Evolutionary conservation across 495 filamentous ascomycete genomes (phyloP), one percentile per base, ranked within the genome.

Genomic region (Talaromyces stipitatus): DNA sequence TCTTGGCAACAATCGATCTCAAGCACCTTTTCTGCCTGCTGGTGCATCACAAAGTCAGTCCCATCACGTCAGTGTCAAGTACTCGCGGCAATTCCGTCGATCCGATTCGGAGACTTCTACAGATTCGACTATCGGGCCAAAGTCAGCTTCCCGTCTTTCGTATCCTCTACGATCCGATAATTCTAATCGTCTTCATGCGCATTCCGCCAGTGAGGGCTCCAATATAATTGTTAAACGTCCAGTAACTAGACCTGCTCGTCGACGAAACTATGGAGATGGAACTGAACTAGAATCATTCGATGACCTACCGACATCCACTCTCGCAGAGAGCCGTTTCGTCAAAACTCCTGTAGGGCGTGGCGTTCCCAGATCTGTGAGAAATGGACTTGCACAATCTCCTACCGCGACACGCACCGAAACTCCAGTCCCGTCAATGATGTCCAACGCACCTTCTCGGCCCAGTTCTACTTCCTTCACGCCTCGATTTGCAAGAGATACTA

Each of bases 211-310:
- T 23, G 79, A 86, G 62, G 81, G 62, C n/a, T 26, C 62, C 8
- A 57, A 58, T 29, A 43, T 81, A 26, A 72, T 80, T 23, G 69
- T 77, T 2, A 89, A 88, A 67, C 77, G 79, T 38, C 84, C 85
- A 24, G 71, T 96, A 38, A 89, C 80, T 58, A 85, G 87, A 66
- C 92, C 91, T 3, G 82, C 83, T 26, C 81, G 83, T 36, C 78
- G 83, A 55, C 83, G 86, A 28, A 84, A 90, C 64, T 98, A 92
- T 72, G 94, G 94, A 4, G 90, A 96, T 70, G 94, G 94, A 20
- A 88, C 82, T 36, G 94, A 98, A 68, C 73, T 98, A 27, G 92
- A 97, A 58, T 82, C 80, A 11, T 97, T 98, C 67, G 94, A 97
- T 62, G 94, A 98, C 72, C 74, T 98, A 50, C 95, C 95, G 11